A percentile compares a stretch with the other conserved stretches of the same genome.
phyloP scores from a whole-genome alignment of 2,329 filamentous ascomycete genomes.

The Fusarium virguliforme region DNA sequence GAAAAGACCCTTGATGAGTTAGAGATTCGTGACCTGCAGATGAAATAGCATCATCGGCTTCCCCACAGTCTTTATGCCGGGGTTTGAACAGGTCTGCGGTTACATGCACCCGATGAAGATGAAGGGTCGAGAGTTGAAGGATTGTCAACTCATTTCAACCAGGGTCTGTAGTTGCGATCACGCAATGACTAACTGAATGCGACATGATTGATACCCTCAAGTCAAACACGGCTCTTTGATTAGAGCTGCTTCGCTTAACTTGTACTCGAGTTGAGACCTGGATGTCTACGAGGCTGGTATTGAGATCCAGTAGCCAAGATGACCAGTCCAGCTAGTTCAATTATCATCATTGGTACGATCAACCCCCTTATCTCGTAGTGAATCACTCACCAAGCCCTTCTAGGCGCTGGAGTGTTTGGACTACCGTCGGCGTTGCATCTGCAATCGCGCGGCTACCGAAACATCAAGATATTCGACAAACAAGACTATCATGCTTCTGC shows the following conservation, averaged over 20 bases:
- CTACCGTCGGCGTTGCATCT: constrained; percentile 1
- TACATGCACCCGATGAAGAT: constrained; percentile 6
- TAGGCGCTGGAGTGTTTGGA: constrained; percentile 8
- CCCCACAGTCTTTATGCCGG: not conserved
- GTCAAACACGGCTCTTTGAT: not conserved
- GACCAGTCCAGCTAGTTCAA: not conserved
- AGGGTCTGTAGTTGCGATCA: constrained; percentile 4
- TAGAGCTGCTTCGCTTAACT: not conserved
- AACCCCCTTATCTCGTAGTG: too few relatives aligned
- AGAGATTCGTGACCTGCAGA: constrained; percentile 11
- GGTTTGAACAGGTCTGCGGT: not conserved
- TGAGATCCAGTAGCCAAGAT: not conserved
- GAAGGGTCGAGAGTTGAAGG: constrained; percentile 2
- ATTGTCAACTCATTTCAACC: not conserved
- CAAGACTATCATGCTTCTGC: constrained; percentile 6
- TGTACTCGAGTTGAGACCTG: not conserved
- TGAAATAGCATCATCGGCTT: constrained; percentile 13
- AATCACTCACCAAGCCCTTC: not conserved
- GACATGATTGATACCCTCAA: not conserved
- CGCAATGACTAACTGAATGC: constrained; percentile 2
- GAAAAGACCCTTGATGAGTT: not conserved
- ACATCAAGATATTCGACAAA: constrained; percentile 13
- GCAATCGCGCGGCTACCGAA: constrained; percentile 3
- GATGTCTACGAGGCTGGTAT: not conserved
- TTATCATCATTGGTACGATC: not conserved